These are phyloP conservation scores for Magnolia officinalis DNA, from an alignment of 164 flowering plant species.

Conservation along the genomic window DNA sequence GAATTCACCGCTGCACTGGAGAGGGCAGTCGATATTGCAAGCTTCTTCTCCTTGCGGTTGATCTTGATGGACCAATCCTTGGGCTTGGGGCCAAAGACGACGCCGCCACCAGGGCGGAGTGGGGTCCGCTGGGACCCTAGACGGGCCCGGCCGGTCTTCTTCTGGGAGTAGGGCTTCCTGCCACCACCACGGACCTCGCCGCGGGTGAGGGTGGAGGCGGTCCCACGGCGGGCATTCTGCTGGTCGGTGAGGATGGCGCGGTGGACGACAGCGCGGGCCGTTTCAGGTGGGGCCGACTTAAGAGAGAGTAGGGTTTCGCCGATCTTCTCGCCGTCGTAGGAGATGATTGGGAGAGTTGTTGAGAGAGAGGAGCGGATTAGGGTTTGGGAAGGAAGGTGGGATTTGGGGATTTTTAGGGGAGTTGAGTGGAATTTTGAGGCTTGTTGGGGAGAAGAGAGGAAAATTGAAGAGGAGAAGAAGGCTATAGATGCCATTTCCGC, in stretches of 20 bases:
- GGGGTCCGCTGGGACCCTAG: constrained; percentile 86
- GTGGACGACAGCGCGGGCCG: constrained; percentile 94
- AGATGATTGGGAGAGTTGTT: constrained; percentile 64
- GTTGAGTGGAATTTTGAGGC: constrained; percentile 18
- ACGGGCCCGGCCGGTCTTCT: constrained; percentile 86
- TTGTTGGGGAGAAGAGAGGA: constrained; percentile 6
- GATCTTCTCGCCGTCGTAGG: constrained; percentile 72
- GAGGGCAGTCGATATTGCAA: constrained; percentile 85
- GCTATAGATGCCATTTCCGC: constrained; percentile 1
- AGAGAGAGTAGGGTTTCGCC: constrained; percentile 72
- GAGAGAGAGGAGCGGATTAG: constrained; percentile 43
- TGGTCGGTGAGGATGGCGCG: constrained; percentile 78
- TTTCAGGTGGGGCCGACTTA: constrained; percentile 73
- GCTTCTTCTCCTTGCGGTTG: constrained; percentile 80
- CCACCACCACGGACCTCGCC: constrained; percentile 95
- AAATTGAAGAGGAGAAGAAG: constrained; percentile 18
- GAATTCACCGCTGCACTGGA: constrained; percentile 57
- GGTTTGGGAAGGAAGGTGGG: constrained; percentile 10
- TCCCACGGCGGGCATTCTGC: constrained; percentile 79
- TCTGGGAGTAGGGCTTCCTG: constrained; percentile 84
- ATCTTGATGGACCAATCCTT: constrained; percentile 89
- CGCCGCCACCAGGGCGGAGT: constrained; percentile 96
- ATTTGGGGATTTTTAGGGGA: neutral
- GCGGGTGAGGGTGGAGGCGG: constrained; percentile 92
- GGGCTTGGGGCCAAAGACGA: constrained; percentile 90